Conservation (phyloP, 805 yeast species). For the Yamadazyma insecticola region DNA sequence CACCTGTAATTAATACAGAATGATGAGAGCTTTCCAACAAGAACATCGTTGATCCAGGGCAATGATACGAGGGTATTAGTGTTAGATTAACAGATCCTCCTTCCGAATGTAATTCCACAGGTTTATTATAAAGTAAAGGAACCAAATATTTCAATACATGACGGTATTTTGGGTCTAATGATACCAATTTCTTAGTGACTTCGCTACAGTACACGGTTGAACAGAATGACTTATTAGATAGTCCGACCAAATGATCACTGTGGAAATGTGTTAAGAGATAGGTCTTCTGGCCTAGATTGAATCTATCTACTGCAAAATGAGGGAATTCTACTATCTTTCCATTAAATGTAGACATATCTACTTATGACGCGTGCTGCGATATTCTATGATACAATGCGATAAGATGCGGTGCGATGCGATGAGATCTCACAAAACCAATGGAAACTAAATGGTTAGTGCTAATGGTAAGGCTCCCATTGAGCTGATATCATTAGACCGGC, state of each 20-base stretch:
- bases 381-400: too few relatives aligned
- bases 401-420: too few relatives aligned
- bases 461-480: background rate
- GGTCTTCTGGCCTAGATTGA: conserved; percentile 18
- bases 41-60: conserved; percentile 58
- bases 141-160: conserved; percentile 15
- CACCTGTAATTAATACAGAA: conserved; percentile 52
- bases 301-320: conserved; percentile 36
- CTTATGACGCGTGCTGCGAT: background rate
- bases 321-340: conserved; percentile 48
- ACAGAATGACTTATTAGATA: conserved; percentile 34
- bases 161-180: conserved; percentile 12
- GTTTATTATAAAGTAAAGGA: conserved; percentile 16
- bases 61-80: conserved; percentile 49
- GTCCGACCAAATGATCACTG: conserved; percentile 49
- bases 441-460: background rate
- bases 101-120: conserved; percentile 15
- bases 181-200: conserved; percentile 21
- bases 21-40: conserved; percentile 31
- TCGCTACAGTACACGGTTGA: conserved; percentile 45
- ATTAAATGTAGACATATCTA: conserved; percentile 28
- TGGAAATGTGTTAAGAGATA: conserved; percentile 50
- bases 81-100: conserved; percentile 27
- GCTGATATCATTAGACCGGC: background rate
- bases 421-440: too few relatives aligned